These are phyloP conservation scores for Fusarium sp. DNA, from an alignment of 2,329 filamentous ascomycete genomes.

Conservation along the genomic window DNA sequence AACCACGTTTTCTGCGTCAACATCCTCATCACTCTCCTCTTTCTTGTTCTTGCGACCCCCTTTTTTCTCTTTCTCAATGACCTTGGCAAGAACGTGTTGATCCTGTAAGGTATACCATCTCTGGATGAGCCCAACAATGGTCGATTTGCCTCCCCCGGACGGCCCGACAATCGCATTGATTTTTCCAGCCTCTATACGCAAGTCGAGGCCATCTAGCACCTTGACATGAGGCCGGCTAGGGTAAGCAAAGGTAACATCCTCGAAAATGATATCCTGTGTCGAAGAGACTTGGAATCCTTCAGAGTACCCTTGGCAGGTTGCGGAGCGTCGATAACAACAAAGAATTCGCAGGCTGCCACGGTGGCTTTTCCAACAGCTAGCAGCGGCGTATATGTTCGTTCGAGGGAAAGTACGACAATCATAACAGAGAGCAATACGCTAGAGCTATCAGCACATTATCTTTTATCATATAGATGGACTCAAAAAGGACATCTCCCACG, in stretches of 20 bases:
- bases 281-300: slow-evolving; percentile 49
- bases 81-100: slow-evolving; percentile 60
- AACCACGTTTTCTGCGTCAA: slow-evolving; percentile 38
- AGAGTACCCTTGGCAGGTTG: slow-evolving; percentile 47
- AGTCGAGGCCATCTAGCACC: slow-evolving; percentile 66
- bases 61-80: slow-evolving; percentile 57
- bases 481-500: slow-evolving; percentile 64
- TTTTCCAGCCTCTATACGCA: slow-evolving; percentile 69
- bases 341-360: slow-evolving; percentile 66
- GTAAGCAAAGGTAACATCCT: slow-evolving; percentile 76
- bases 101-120: slow-evolving; percentile 73
- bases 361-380: slow-evolving; percentile 66
- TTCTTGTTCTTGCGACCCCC: slow-evolving; percentile 52
- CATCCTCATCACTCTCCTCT: slow-evolving; percentile 45
- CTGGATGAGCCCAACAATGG: slow-evolving; percentile 74
- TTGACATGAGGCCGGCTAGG: slow-evolving; percentile 70
- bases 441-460: neutral
- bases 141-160: slow-evolving; percentile 78
- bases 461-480: slow-evolving; percentile 34
- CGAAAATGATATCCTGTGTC: slow-evolving; percentile 56
- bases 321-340: slow-evolving; percentile 61
- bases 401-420: slow-evolving; percentile 64
- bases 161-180: slow-evolving; percentile 78
- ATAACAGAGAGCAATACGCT: slow-evolving; percentile 65
- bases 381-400: slow-evolving; percentile 64